Percentiles rank a stretch among this genome's conserved stretches.
phyloP scores from a whole-genome alignment of 192 early-diverging fungal genomes.

The Chytriomyces sp. region DNA sequence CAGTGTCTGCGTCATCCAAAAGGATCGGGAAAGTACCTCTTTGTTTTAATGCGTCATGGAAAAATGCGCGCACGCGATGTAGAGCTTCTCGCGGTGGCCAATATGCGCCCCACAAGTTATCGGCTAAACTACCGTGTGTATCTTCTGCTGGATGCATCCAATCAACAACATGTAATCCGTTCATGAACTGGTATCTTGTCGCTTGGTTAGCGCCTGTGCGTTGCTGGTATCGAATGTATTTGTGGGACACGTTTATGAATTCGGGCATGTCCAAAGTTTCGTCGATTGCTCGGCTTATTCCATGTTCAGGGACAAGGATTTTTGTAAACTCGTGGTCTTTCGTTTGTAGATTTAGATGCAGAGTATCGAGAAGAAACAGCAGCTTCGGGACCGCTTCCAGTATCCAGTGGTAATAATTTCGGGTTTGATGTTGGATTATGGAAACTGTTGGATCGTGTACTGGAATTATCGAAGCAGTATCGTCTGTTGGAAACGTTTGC shows the following conservation, averaged over 20 bases:
- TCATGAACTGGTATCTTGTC: neutral
- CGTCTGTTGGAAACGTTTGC: slow-evolving; percentile 12
- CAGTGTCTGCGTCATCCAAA: neutral
- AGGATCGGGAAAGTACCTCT: slow-evolving; percentile 1
- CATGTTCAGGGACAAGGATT: slow-evolving; percentile 23
- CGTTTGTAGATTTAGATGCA: too few species aligned
- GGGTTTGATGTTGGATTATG: slow-evolving; percentile 31
- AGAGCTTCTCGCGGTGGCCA: slow-evolving; percentile 26
- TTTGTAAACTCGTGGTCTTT: neutral
- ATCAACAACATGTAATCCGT: slow-evolving; percentile 5
- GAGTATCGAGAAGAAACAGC: slow-evolving; percentile 19
- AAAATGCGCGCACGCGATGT: slow-evolving; percentile 11
- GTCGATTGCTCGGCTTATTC: neutral
- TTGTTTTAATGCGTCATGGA: slow-evolving; percentile 5
- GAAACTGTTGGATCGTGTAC: neutral
- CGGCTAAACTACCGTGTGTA: neutral
- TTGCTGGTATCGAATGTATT: slow-evolving; percentile 1
- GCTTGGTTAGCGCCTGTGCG: neutral
- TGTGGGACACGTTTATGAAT: neutral
- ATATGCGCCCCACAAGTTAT: slow-evolving; percentile 19
- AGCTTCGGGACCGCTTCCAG: slow-evolving; percentile 28
- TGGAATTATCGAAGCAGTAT: neutral
- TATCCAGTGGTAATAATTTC: slow-evolving; percentile 35
- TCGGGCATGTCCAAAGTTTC: slow-evolving; percentile 5
- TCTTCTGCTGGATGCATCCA: slow-evolving; percentile 23